phyloP scores from a whole-genome alignment of 441 rosid genomes.

The Corymbia calophylla region DNA sequence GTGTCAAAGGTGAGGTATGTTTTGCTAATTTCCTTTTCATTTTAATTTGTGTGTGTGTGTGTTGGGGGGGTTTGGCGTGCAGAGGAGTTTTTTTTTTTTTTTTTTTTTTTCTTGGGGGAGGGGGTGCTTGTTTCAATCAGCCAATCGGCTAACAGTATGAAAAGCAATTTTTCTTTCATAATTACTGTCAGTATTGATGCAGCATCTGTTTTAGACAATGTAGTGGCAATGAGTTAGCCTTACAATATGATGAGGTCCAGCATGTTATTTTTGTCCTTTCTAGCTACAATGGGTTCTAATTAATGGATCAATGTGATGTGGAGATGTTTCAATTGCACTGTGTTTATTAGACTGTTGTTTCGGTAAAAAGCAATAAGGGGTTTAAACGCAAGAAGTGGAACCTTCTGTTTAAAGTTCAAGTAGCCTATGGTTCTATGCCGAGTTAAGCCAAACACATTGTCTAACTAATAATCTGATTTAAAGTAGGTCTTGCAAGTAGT shows the following conservation, averaged over 20 bases:
- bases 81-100: too few relatives aligned
- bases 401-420: not conserved
- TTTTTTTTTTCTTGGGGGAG: too few relatives aligned
- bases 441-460: not conserved
- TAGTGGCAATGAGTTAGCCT: not conserved
- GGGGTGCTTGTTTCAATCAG: too few relatives aligned
- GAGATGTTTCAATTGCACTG: not conserved
- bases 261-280: not conserved
- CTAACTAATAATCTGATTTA: not conserved
- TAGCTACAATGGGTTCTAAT: not conserved
- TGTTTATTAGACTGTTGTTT: not conserved
- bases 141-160: not conserved
- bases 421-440: not conserved
- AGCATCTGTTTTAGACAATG: not conserved
- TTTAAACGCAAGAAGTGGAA: not conserved
- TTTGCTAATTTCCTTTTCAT: not conserved
- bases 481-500: conserved; percentile 65
- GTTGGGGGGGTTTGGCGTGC: not conserved
- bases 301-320: not conserved
- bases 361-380: not conserved
- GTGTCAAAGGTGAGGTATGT: not conserved
- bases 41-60: not conserved
- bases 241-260: not conserved
- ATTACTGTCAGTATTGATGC: not conserved
- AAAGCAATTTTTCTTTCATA: not conserved